Evolutionary conservation across 1,284 basidiomycete species (phyloP), one percentile per base, ranked within the genome.

Genomic region (Mrakiaceae sp.): DNA sequence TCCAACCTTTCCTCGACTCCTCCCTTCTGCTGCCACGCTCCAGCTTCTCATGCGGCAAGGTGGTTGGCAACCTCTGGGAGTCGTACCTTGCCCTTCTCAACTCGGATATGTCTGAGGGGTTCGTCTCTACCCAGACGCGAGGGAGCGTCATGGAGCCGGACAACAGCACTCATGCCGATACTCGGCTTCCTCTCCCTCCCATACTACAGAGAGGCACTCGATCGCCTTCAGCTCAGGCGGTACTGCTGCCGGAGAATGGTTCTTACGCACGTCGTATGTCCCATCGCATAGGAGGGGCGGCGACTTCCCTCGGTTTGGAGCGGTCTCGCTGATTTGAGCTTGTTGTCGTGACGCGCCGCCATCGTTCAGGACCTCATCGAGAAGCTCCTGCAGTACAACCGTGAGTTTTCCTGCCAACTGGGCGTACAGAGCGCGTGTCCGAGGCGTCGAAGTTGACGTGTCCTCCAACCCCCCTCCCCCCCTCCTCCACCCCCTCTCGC

Each of bases 241-340:
- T 98, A 98, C 76, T 98, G 94, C 78, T 98, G 95, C 78, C 82
- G 95, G 58, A 83, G 95, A 63, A 98, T 98, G 95, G 90, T 98
- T 10, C 79, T 98, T 64, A 98, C 95, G 0, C 95, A 98, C 75
- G 93, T 97, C 67, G 61, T 67, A 70, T 65, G 44, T 52, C 5
- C 16, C 47, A 27, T 27, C 27, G 27, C 27, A 27, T 27, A 27
- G 27, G 27, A 27, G 27, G 27, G 27, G 27, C 27, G 27, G 7
- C 66, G 16, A 48, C 39, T 39, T 27, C 42, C 5, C 4, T 50
- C 50, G 10, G 27, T 11, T 16, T 53, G 39, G 39, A 11, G 11
- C 40, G n/a, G 49, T 51, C 2, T n/a, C 50, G 16, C 6, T 52
- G 43, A 10, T 55, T 14, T 58, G 1, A 8, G 3, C 53, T 10